Percentiles rank a stretch among this genome's conserved stretches.
Evolutionary conservation across 306 rosid genomes (phyloP).

Genomic region (Canavalia ensiformis): DNA sequence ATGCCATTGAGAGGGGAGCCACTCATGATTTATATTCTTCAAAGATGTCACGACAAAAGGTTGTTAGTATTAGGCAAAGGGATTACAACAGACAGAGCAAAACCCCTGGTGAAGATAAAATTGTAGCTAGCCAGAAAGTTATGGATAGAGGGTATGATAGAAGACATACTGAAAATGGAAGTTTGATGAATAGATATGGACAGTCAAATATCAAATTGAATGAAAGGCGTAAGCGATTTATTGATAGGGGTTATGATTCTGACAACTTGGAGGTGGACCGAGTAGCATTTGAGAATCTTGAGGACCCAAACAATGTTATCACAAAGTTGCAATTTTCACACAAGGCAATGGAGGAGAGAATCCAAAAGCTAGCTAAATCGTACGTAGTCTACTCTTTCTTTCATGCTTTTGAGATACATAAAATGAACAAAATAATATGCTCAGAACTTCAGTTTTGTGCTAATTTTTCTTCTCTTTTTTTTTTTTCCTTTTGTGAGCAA

Average conservation of each 20-base stretch:
- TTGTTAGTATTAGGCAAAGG: slow-evolving; percentile 41
- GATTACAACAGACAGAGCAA: slow-evolving; percentile 46
- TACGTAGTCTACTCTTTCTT: slow-evolving; percentile 53
- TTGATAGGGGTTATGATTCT: slow-evolving; percentile 48
- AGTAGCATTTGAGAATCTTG: slow-evolving; percentile 78
- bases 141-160: slow-evolving; percentile 42
- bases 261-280: slow-evolving; percentile 68
- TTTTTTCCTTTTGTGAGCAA: neutral
- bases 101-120: slow-evolving; percentile 42
- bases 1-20: slow-evolving; percentile 2
- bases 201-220: slow-evolving; percentile 47
- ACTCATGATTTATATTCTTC: slow-evolving; percentile 45
- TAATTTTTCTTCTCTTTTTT: neutral
- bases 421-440: slow-evolving; percentile 8
- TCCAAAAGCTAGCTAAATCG: slow-evolving; percentile 79
- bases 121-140: slow-evolving; percentile 42
- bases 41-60: slow-evolving; percentile 30
- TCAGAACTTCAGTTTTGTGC: slow-evolving; percentile 11
- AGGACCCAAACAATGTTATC: slow-evolving; percentile 59
- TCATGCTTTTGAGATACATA: slow-evolving; percentile 42
- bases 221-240: slow-evolving; percentile 46
- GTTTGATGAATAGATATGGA: slow-evolving; percentile 39
- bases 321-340: slow-evolving; percentile 68
- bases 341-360: slow-evolving; percentile 86
- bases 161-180: slow-evolving; percentile 49